Percentiles rank a stretch among this genome's conserved stretches.
phyloP scores from a whole-genome alignment of 495 filamentous ascomycete species.

The Hypoxylon rickii region DNA sequence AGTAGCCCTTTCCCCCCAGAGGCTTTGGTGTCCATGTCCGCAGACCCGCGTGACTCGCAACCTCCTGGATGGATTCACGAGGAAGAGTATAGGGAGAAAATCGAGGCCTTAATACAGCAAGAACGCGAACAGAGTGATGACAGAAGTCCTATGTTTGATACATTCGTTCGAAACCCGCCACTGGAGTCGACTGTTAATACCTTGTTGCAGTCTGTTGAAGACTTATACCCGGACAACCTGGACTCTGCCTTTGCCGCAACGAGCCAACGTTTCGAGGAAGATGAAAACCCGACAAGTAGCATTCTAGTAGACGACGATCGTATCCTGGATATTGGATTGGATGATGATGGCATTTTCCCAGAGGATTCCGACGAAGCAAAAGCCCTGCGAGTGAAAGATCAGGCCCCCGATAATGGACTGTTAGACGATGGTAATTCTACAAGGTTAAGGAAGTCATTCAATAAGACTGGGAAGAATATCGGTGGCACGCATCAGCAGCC shows the following conservation, averaged over 20 bases:
- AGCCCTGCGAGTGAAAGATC: constrained; percentile 19
- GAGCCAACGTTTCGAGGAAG: constrained; percentile 25
- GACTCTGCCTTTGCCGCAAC: constrained; percentile 51
- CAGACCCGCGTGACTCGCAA: constrained; percentile 70
- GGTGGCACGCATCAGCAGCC: neutral
- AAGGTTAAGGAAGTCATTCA: constrained; percentile 1
- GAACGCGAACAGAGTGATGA: constrained; percentile 61
- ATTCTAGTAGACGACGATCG: constrained; percentile 53
- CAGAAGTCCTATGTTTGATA: constrained; percentile 60
- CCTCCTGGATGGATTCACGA: constrained; percentile 87
- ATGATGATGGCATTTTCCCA: constrained; percentile 48
- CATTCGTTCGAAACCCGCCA: constrained; percentile 58
- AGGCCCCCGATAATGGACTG: neutral
- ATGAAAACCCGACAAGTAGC: constrained; percentile 36
- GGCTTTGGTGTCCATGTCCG: constrained; percentile 83
- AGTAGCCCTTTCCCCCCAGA: constrained; percentile 79
- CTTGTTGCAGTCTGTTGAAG: constrained; percentile 78
- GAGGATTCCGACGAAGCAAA: constrained; percentile 62
- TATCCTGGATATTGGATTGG: constrained; percentile 42
- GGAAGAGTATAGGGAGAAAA: constrained; percentile 72
- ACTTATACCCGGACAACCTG: constrained; percentile 76
- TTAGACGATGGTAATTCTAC: neutral
- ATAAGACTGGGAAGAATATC: neutral
- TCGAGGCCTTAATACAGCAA: constrained; percentile 61
- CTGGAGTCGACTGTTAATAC: constrained; percentile 70